phyloP scores from a whole-genome alignment of 768 basidiomycete genomes.

The Lactarius deliciosus region DNA sequence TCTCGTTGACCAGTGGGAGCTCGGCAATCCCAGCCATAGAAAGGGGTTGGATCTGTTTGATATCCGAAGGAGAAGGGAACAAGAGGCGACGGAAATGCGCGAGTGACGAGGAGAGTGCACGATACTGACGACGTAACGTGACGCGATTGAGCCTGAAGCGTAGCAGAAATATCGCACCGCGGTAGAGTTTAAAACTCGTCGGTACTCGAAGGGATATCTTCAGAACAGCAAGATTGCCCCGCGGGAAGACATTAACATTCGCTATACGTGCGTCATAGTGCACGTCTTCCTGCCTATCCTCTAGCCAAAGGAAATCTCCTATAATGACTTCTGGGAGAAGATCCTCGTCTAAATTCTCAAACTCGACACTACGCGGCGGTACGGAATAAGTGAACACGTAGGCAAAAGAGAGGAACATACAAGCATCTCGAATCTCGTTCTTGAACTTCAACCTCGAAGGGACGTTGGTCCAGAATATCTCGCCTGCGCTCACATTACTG shows the following conservation, averaged over 20 bases:
- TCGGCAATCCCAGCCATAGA: constrained; percentile 15
- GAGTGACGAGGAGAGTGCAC: constrained; percentile 50
- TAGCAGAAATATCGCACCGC: constrained; percentile 46
- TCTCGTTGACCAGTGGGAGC: constrained; percentile 41
- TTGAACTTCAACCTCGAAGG: constrained; percentile 4
- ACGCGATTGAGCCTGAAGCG: constrained; percentile 56
- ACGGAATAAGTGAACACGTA: not conserved
- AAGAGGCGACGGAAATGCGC: constrained; percentile 45
- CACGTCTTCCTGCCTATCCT: constrained; percentile 18
- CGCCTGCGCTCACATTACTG: constrained; percentile 36
- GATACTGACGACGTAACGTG: constrained; percentile 57
- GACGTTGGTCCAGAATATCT: constrained; percentile 10
- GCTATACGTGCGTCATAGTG: constrained; percentile 22
- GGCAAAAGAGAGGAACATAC: not conserved
- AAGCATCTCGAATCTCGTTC: not conserved
- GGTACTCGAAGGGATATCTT: constrained; percentile 53
- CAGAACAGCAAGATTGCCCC: constrained; percentile 34
- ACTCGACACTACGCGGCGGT: constrained; percentile 2
- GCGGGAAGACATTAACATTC: not conserved
- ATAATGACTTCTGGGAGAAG: constrained; percentile 15
- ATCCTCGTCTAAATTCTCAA: constrained; percentile 20
- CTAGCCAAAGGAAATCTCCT: constrained; percentile 22
- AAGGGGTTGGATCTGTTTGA: constrained; percentile 28
- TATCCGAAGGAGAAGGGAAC: constrained; percentile 45
- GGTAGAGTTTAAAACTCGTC: constrained; percentile 42